These are phyloP conservation scores for Phlegmacium glaucopus DNA, from an alignment of 768 basidiomycete species.

Conservation along the genomic window DNA sequence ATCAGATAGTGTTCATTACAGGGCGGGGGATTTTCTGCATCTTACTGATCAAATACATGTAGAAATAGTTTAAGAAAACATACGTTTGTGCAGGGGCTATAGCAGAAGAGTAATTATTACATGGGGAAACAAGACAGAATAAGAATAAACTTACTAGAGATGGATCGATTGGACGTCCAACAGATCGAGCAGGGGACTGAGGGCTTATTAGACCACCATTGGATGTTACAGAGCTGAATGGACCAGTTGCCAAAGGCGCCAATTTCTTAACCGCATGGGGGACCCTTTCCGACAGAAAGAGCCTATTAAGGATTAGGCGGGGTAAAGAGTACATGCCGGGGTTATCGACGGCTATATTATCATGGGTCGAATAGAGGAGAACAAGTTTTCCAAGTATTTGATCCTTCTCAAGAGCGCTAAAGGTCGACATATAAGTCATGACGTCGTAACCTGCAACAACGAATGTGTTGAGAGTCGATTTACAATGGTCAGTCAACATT, in stretches of 20 bases:
- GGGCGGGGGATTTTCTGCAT: constrained; percentile 73
- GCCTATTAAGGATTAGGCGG: constrained; percentile 47
- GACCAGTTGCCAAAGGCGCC: constrained; percentile 44
- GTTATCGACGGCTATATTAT: constrained; percentile 28
- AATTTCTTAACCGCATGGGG: constrained; percentile 35
- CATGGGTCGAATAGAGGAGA: constrained; percentile 48
- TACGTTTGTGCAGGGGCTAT: constrained; percentile 78
- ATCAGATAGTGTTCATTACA: constrained; percentile 86
- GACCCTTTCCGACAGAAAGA: constrained; percentile 42
- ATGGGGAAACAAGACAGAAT: constrained; percentile 1
- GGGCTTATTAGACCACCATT: constrained; percentile 67
- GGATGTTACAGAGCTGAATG: constrained; percentile 41
- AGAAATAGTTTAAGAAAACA: constrained; percentile 20
- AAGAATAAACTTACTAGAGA: constrained; percentile 44
- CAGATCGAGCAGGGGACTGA: constrained; percentile 50
- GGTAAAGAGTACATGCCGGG: constrained; percentile 49
- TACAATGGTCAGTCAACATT: neutral
- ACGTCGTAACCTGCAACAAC: constrained; percentile 49
- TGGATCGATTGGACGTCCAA: constrained; percentile 54
- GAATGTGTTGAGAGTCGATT: neutral
- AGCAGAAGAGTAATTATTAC: constrained; percentile 7
- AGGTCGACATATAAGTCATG: constrained; percentile 51
- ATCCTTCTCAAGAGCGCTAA: constrained; percentile 55
- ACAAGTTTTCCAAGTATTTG: constrained; percentile 66
- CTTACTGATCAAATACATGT: constrained; percentile 5